phyloP scores from a whole-genome alignment of 2,329 filamentous ascomycete species.

The Chrysosporium queenslandicum region DNA sequence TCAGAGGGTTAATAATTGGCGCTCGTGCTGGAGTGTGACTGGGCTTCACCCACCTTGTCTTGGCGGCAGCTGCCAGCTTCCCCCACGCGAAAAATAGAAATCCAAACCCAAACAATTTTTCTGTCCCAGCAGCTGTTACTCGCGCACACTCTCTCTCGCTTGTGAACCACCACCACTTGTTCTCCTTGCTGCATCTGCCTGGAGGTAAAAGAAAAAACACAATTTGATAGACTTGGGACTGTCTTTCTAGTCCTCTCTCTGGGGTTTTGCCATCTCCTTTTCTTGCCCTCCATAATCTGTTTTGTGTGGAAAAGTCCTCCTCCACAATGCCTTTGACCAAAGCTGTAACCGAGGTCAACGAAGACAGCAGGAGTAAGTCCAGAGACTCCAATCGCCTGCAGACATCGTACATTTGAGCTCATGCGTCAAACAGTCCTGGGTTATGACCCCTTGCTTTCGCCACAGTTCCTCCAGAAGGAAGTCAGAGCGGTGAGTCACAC shows the following conservation, averaged over 20 bases:
- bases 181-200: no score
- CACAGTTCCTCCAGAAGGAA: slow-evolving; percentile 75
- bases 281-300: neutral
- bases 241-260: no score
- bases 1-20: neutral
- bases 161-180: neutral
- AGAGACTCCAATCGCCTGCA: neutral
- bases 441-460: slow-evolving; percentile 87
- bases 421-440: slow-evolving; percentile 57
- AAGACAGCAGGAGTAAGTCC: slow-evolving; percentile 38
- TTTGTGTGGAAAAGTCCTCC: neutral
- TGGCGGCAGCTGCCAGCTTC: neutral
- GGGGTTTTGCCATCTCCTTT: neutral
- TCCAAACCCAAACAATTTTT: neutral
- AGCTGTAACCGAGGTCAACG: slow-evolving; percentile 31
- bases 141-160: neutral
- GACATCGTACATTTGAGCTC: neutral
- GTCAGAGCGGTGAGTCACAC: slow-evolving; percentile 56
- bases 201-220: no score
- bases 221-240: no score
- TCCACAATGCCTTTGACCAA: slow-evolving; percentile 35
- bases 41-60: no score
- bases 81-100: neutral
- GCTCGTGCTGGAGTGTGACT: neutral
- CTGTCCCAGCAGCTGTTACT: no score